Percentiles rank a stretch among this genome's conserved stretches.
Evolutionary conservation across 352 stramenopile genomes (phyloP).

Genomic region (Phytophthora aleatoria): DNA sequence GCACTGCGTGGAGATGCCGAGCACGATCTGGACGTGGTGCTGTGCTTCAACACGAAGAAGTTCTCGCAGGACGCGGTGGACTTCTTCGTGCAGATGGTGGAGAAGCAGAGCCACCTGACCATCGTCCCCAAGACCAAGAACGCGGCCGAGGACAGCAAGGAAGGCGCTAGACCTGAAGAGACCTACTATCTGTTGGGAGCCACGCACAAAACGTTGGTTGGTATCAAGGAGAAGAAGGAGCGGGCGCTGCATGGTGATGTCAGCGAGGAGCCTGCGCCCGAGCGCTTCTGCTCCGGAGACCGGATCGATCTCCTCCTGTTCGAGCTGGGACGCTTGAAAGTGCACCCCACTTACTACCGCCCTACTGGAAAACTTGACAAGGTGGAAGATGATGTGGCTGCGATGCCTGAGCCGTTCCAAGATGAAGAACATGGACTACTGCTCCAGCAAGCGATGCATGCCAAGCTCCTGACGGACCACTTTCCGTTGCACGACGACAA

Average conservation of each 20-base stretch:
- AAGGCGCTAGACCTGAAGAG: slow-evolving; percentile 25
- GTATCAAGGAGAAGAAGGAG: slow-evolving; percentile 68
- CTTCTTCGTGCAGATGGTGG: slow-evolving; percentile 74
- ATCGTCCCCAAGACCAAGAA: slow-evolving; percentile 54
- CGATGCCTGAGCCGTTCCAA: slow-evolving; percentile 62
- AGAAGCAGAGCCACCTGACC: slow-evolving; percentile 61
- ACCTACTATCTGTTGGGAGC: slow-evolving; percentile 67
- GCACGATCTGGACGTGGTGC: slow-evolving; percentile 71
- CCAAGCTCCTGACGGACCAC: slow-evolving; percentile 65
- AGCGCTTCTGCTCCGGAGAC: slow-evolving; percentile 72
- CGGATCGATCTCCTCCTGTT: slow-evolving; percentile 80
- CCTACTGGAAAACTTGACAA: slow-evolving; percentile 11
- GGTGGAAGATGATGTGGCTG: slow-evolving; percentile 6
- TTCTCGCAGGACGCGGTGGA: slow-evolving; percentile 52
- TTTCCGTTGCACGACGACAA: slow-evolving; percentile 80
- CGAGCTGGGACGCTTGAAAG: slow-evolving; percentile 62
- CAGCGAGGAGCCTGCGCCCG: slow-evolving; percentile 43
- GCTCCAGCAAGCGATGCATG: slow-evolving; percentile 72
- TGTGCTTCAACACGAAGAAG: slow-evolving; percentile 73
- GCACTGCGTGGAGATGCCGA: slow-evolving; percentile 50
- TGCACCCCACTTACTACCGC: slow-evolving; percentile 32
- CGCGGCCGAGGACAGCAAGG: slow-evolving; percentile 23
- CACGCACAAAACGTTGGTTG: slow-evolving; percentile 46
- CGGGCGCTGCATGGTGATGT: slow-evolving; percentile 48
- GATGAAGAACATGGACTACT: slow-evolving; percentile 70